A percentile compares a stretch with the other conserved stretches of the same genome.
phyloP scores from a whole-genome alignment of 2,329 filamentous ascomycete species.

The Xylaria multiplex region DNA sequence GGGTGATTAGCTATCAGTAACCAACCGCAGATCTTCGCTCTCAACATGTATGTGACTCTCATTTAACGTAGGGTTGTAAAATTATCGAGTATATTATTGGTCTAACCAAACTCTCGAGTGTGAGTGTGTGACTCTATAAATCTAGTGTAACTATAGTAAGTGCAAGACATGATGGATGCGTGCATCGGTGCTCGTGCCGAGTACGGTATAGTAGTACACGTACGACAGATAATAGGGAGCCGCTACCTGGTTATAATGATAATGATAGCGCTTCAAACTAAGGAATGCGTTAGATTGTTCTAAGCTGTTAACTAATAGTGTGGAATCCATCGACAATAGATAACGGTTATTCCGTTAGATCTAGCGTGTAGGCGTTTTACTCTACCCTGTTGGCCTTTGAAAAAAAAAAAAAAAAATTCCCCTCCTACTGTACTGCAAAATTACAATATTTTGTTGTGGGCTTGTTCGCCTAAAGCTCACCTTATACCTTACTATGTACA shows the following conservation, averaged over 20 bases:
- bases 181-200: slow-evolving; percentile 23
- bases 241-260: slow-evolving; percentile 7
- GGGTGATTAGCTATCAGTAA: background rate
- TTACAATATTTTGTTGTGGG: background rate
- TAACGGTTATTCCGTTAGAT: background rate
- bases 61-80: background rate
- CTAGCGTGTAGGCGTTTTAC: background rate
- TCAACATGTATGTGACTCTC: background rate
- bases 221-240: background rate
- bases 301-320: background rate
- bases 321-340: background rate
- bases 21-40: background rate
- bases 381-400: background rate
- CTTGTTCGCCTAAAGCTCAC: background rate
- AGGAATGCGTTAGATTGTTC: slow-evolving; percentile 7
- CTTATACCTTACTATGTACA: background rate
- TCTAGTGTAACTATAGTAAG: too few species aligned
- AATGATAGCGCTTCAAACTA: background rate
- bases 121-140: too few species aligned
- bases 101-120: too few species aligned
- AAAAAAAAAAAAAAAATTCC: too few species aligned
- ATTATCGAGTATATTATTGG: background rate
- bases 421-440: background rate
- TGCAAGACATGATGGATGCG: background rate
- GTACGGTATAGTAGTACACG: slow-evolving; percentile 8